These are phyloP conservation scores for Thraustochytrium striatum DNA, from an alignment of 352 stramenopile genomes.

Conservation along the genomic window DNA sequence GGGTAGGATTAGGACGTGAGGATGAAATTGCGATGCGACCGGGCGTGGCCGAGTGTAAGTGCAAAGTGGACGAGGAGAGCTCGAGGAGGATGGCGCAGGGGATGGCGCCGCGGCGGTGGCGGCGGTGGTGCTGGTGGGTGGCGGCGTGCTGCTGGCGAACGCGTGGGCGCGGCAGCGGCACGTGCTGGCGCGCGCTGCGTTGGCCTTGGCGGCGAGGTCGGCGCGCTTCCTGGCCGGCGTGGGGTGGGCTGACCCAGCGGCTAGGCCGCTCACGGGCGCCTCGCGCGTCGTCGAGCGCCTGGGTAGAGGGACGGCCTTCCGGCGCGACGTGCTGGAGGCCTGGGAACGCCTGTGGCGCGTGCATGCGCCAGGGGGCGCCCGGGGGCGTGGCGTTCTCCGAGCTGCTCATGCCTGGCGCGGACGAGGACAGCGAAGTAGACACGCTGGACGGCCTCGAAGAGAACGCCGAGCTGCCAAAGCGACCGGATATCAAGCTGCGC, in stretches of 20 bases:
- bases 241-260: not conserved
- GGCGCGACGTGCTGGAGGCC: not conserved
- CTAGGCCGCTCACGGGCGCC: too few relatives aligned
- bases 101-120: too few relatives aligned
- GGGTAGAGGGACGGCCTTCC: not conserved
- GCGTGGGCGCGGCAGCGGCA: too few relatives aligned
- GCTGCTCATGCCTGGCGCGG: not conserved
- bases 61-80: too few relatives aligned
- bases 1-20: too few relatives aligned
- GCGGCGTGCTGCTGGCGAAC: not conserved
- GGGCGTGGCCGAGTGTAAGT: too few relatives aligned
- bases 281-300: not conserved
- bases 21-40: too few relatives aligned
- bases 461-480: not conserved
- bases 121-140: too few relatives aligned
- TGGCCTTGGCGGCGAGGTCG: too few relatives aligned
- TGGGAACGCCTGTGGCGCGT: not conserved
- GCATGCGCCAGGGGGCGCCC: not conserved
- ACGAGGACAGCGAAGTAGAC: not conserved
- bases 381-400: not conserved
- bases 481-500: not conserved
- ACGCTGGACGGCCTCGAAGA: not conserved
- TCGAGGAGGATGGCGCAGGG: too few relatives aligned
- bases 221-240: not conserved
- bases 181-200: too few relatives aligned